These are phyloP conservation scores for Oleoguttula mirabilis DNA, from an alignment of 495 filamentous ascomycete genomes.

Conservation along the genomic window DNA sequence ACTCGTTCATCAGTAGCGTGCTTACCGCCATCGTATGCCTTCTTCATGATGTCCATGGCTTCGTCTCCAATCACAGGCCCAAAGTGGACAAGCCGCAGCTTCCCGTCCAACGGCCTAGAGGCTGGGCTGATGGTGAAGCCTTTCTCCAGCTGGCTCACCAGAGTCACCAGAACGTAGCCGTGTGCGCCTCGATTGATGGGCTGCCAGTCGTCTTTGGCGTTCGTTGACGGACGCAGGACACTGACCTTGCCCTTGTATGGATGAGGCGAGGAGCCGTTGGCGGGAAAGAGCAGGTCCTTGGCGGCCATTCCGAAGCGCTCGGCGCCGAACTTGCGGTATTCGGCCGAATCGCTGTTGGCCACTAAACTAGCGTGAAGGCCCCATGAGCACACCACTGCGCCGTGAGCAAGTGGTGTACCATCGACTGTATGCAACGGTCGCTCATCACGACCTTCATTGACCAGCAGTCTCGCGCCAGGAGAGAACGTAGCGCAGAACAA, in stretches of 20 bases:
- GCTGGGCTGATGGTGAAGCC: conserved; percentile 65
- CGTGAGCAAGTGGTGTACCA: conserved; percentile 34
- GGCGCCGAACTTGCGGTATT: conserved; percentile 59
- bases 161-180: conserved; percentile 61
- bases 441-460: conserved; percentile 33
- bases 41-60: conserved; percentile 61
- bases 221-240: conserved; percentile 13
- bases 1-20: conserved; percentile 53
- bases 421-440: conserved; percentile 22
- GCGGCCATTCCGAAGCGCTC: conserved; percentile 77
- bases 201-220: conserved; percentile 24
- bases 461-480: conserved; percentile 42
- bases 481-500: conserved; percentile 49
- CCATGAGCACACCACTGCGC: conserved; percentile 78
- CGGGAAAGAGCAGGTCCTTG: conserved; percentile 53
- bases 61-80: conserved; percentile 47
- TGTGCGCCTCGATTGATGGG: conserved; percentile 36
- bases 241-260: conserved; percentile 53
- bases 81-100: conserved; percentile 62
- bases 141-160: conserved; percentile 69
- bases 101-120: conserved; percentile 52
- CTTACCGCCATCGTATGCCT: conserved; percentile 60
- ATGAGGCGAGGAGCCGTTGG: conserved; percentile 49
- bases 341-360: conserved; percentile 71
- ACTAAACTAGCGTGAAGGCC: conserved; percentile 79